A percentile compares a stretch with the other conserved stretches of the same genome.
These are phyloP conservation scores for Sanghuangporus sanghuang DNA, from an alignment of 1,284 basidiomycete genomes.

Conservation along the genomic window DNA sequence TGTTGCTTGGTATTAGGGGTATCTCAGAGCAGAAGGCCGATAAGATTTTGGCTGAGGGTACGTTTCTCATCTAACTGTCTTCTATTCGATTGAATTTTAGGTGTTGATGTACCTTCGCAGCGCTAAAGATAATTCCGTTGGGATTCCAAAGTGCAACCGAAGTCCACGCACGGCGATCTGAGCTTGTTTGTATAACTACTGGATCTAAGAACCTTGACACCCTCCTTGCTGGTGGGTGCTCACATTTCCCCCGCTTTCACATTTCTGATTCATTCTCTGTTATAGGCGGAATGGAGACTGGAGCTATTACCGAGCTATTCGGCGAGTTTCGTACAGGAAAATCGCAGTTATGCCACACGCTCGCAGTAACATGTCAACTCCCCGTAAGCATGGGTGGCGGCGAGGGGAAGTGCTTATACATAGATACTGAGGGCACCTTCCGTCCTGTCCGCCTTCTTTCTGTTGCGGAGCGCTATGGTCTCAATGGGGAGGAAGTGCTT, in stretches of 20 bases:
- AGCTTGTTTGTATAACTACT: conserved; percentile 95
- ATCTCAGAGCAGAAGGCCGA: conserved; percentile 98
- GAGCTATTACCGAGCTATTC: conserved; percentile 97
- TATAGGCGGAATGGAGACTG: conserved; percentile 93
- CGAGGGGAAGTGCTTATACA: conserved; percentile 98
- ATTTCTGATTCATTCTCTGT: not conserved
- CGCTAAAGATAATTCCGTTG: conserved; percentile 93
- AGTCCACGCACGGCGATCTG: conserved; percentile 92
- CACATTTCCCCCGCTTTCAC: not conserved
- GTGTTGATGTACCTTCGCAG: conserved; percentile 38
- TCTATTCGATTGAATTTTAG: not conserved
- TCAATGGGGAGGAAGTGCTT: conserved; percentile 96
- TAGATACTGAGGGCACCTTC: conserved; percentile 99
- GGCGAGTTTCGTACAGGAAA: conserved; percentile 99
- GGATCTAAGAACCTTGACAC: conserved; percentile 96
- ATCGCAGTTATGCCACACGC: conserved; percentile 96
- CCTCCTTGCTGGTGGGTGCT: conserved; percentile 77
- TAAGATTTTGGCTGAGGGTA: conserved; percentile 91
- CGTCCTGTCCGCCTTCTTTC: conserved; percentile 93
- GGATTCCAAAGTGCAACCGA: conserved; percentile 99
- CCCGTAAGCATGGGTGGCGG: conserved; percentile 98
- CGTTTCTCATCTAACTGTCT: conserved; percentile 23
- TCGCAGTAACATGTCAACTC: conserved; percentile 97
- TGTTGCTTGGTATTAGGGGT: conserved; percentile 88
- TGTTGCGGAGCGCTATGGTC: conserved; percentile 91